Conservation (phyloP, 2,329 filamentous ascomycete species). For the Venturia pyrina region DNA sequence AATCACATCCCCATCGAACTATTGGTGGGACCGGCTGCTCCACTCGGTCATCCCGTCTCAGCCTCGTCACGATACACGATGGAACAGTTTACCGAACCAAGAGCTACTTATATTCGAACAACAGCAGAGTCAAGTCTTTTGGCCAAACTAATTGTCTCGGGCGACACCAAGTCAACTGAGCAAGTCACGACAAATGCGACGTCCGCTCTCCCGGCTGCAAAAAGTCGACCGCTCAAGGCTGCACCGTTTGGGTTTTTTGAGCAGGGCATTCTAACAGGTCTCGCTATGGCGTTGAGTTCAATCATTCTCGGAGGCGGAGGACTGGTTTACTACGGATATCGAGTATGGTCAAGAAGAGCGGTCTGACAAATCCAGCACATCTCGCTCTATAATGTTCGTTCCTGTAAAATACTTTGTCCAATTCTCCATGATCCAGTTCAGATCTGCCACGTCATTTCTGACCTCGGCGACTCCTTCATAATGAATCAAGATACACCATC, state of each 20-base stretch:
- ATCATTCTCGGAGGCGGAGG: background rate
- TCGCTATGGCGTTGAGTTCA: conserved; percentile 20
- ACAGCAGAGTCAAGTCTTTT: conserved; percentile 11
- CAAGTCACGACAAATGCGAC: conserved; percentile 11
- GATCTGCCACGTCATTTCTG: no score
- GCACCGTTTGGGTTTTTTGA: conserved; percentile 29
- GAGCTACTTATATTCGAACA: conserved; percentile 30
- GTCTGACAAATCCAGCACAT: no score
- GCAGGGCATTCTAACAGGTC: conserved; percentile 26
- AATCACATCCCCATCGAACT: conserved; percentile 49
- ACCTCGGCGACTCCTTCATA: no score
- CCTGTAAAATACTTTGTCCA: no score
- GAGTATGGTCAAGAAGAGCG: background rate
- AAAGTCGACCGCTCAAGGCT: conserved; percentile 24
- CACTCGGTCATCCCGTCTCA: conserved; percentile 20
- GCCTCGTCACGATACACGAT: conserved; percentile 29
- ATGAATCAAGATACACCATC: no score
- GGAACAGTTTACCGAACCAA: conserved; percentile 34
- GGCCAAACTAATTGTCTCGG: conserved; percentile 14
- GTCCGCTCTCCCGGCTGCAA: conserved; percentile 17
- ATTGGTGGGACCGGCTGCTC: conserved; percentile 34
- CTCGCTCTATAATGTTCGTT: no score
- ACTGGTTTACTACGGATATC: background rate
- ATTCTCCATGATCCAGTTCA: no score
- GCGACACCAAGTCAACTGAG: conserved; percentile 13